phyloP scores from a whole-genome alignment of 2,329 filamentous ascomycete genomes.

The Elsinoe australis region DNA sequence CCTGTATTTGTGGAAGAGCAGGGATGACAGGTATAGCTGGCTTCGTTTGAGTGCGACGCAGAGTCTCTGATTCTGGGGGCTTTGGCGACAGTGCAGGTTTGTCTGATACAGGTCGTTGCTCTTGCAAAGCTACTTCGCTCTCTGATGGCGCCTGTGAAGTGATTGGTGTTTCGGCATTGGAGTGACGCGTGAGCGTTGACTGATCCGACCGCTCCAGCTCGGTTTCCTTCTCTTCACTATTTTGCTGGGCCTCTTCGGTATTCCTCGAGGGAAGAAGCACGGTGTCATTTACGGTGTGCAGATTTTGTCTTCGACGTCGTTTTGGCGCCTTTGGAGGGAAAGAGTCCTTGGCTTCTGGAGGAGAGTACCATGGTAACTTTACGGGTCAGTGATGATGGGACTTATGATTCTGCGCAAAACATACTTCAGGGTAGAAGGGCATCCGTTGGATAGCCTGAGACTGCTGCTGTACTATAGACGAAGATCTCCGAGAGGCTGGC shows the following conservation, averaged over 20 bases:
- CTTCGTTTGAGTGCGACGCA: slow-evolving; percentile 35
- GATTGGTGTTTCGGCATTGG: slow-evolving; percentile 49
- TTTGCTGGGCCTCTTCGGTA: slow-evolving; percentile 24
- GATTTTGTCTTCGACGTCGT: slow-evolving; percentile 38
- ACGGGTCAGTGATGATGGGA: slow-evolving; percentile 6
- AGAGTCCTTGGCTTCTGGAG: slow-evolving; percentile 38
- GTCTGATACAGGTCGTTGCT: neutral
- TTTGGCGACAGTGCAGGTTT: slow-evolving; percentile 24
- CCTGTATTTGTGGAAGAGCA: slow-evolving; percentile 36
- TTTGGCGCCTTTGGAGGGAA: slow-evolving; percentile 48
- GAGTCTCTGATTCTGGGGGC: slow-evolving; percentile 26
- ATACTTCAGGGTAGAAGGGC: slow-evolving; percentile 46
- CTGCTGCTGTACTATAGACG: slow-evolving; percentile 22
- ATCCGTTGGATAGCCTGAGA: slow-evolving; percentile 28
- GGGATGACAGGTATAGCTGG: slow-evolving; percentile 48
- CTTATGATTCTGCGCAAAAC: slow-evolving; percentile 19
- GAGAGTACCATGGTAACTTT: slow-evolving; percentile 56
- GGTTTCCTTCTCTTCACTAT: slow-evolving; percentile 23
- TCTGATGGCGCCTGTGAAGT: slow-evolving; percentile 54
- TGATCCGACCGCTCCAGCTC: slow-evolving; percentile 35
- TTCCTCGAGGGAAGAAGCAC: slow-evolving; percentile 48
- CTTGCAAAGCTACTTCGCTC: slow-evolving; percentile 34
- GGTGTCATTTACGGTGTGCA: slow-evolving; percentile 33
- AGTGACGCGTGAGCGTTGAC: slow-evolving; percentile 39
- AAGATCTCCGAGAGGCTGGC: slow-evolving; percentile 23